Evolutionary conservation across 768 basidiomycete genomes (phyloP).

Genomic region (Phaffia tasmanica): DNA sequence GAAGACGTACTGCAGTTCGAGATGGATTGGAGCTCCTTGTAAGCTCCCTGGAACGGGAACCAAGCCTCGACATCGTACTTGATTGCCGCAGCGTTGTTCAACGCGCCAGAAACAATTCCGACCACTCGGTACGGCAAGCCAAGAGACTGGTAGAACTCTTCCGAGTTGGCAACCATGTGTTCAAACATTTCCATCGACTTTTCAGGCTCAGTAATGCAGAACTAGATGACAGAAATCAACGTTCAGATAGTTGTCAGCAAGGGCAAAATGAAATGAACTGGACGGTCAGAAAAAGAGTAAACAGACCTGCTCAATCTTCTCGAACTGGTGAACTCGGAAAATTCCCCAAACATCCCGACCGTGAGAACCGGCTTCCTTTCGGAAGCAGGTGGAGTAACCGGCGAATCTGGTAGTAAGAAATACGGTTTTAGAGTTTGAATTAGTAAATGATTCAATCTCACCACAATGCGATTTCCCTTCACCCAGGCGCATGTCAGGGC

Average conservation of each 20-base stretch:
- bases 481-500: background rate
- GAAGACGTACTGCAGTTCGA: conserved; percentile 64
- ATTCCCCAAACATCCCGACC: conserved; percentile 99
- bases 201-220: conserved; percentile 85
- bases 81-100: conserved; percentile 93
- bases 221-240: conserved; percentile 44
- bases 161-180: conserved; percentile 73
- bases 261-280: background rate
- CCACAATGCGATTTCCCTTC: background rate
- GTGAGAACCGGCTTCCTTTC: conserved; percentile 94
- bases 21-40: conserved; percentile 95
- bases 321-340: conserved; percentile 99
- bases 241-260: background rate
- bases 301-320: conserved; percentile 73
- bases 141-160: conserved; percentile 93
- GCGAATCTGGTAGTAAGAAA: conserved; percentile 37
- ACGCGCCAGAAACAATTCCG: conserved; percentile 86
- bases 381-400: conserved; percentile 78
- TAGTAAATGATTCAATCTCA: background rate
- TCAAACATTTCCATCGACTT: conserved; percentile 93
- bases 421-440: background rate
- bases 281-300: background rate
- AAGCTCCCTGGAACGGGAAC: conserved; percentile 94
- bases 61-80: conserved; percentile 98
- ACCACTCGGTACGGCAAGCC: conserved; percentile 85